A percentile compares a stretch with the other conserved stretches of the same genome.
phyloP scores from a whole-genome alignment of 148 eudicot genomes.

The Dianthus caryophyllus region DNA sequence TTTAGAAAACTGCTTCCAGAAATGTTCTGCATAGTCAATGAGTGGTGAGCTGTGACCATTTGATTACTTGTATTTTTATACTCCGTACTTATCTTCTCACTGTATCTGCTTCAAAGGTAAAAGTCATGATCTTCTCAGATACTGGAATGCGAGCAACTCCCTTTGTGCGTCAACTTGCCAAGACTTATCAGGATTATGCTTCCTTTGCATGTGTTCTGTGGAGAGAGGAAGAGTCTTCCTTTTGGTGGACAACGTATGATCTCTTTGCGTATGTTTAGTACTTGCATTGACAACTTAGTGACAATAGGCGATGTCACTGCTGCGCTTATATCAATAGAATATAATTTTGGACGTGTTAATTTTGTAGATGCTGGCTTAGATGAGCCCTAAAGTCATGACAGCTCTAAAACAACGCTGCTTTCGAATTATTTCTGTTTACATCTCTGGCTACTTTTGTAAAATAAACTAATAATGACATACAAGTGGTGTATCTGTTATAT shows the following conservation, averaged over 20 bases:
- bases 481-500: too few relatives aligned
- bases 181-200: slow-evolving; percentile 68
- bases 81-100: not conserved
- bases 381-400: slow-evolving; percentile 1
- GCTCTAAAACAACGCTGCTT: too few relatives aligned
- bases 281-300: not conserved
- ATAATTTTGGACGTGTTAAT: not conserved
- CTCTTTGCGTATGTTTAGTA: slow-evolving; percentile 4
- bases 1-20: not conserved
- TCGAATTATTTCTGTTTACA: too few relatives aligned
- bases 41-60: not conserved
- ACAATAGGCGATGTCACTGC: not conserved
- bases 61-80: slow-evolving; percentile 1
- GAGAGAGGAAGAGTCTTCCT: slow-evolving; percentile 72
- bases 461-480: too few relatives aligned
- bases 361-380: not conserved
- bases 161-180: slow-evolving; percentile 72
- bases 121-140: slow-evolving; percentile 74
- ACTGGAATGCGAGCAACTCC: slow-evolving; percentile 96
- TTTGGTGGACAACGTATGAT: slow-evolving; percentile 83
- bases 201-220: slow-evolving; percentile 78
- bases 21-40: not conserved
- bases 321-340: not conserved
- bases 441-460: too few relatives aligned
- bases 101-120: slow-evolving; percentile 50